Evolutionary conservation across 164 flowering plant genomes (phyloP).

Genomic region (Vitis riparia): DNA sequence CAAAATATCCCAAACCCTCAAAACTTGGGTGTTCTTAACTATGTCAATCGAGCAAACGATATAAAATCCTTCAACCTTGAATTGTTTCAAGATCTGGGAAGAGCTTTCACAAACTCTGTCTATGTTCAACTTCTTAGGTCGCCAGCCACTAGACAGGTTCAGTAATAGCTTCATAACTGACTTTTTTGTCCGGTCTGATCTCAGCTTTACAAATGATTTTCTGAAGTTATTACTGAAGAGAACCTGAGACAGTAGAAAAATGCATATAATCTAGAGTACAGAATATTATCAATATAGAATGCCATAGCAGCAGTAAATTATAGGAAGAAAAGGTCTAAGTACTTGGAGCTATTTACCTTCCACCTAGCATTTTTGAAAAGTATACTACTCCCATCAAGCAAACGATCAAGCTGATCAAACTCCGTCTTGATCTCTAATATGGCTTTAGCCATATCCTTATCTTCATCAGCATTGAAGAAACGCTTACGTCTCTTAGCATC

Average conservation of each 20-base stretch:
- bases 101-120: slow-evolving; percentile 41
- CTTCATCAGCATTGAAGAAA: slow-evolving; percentile 48
- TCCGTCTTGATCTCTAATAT: slow-evolving; percentile 56
- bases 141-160: slow-evolving; percentile 67
- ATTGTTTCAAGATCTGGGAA: slow-evolving; percentile 43
- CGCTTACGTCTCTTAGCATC: slow-evolving; percentile 53
- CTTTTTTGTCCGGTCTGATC: slow-evolving; percentile 25
- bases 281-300: background rate
- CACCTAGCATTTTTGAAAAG: slow-evolving; percentile 58
- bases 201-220: slow-evolving; percentile 48
- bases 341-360: slow-evolving; percentile 51
- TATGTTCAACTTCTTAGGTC: slow-evolving; percentile 44
- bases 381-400: slow-evolving; percentile 49
- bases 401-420: slow-evolving; percentile 64
- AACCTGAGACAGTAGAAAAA: slow-evolving; percentile 41
- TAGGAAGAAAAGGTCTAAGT: too few species aligned
- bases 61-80: slow-evolving; percentile 52
- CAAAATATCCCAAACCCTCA: slow-evolving; percentile 76
- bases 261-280: background rate
- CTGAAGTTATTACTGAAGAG: slow-evolving; percentile 57
- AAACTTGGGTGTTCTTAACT: slow-evolving; percentile 50
- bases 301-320: too few species aligned
- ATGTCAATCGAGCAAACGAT: slow-evolving; percentile 54
- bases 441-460: slow-evolving; percentile 39
- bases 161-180: slow-evolving; percentile 43